These are phyloP conservation scores for Malus fusca DNA, from an alignment of 306 rosid species.

Conservation along the genomic window DNA sequence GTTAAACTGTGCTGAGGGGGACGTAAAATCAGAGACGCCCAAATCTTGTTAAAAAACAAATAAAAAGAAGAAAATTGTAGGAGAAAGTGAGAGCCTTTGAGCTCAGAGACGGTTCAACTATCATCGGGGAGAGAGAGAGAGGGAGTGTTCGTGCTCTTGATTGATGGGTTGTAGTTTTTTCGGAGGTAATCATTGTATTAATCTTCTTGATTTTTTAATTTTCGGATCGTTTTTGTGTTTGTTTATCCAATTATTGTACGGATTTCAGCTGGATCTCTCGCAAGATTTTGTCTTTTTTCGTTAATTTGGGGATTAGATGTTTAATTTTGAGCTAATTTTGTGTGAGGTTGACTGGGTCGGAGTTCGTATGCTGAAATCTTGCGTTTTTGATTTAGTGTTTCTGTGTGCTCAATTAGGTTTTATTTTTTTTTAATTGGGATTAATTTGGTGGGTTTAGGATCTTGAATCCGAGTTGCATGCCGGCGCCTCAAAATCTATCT, in stretches of 20 bases:
- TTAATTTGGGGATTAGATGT: neutral
- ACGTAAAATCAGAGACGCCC: neutral
- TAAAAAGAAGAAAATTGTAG: too few relatives aligned
- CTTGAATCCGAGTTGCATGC: conserved; percentile 3
- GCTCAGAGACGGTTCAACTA: neutral
- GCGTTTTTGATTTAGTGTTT: neutral
- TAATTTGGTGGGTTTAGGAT: neutral
- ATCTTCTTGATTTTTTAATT: neutral
- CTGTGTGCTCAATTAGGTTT: neutral
- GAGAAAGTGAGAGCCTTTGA: neutral
- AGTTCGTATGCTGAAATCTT: neutral
- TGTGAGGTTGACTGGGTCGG: neutral
- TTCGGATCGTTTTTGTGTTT: neutral
- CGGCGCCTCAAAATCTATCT: neutral
- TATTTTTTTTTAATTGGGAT: neutral
- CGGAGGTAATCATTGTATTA: neutral
- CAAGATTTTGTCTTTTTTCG: neutral
- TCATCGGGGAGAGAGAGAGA: neutral
- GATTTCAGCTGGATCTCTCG: conserved; percentile 4
- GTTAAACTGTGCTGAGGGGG: neutral
- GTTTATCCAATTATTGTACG: neutral
- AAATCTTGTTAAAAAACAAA: neutral
- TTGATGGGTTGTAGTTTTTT: neutral
- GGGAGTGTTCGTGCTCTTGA: neutral
- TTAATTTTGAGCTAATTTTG: neutral